Evolutionary conservation across 352 stramenopile genomes (phyloP).

Genomic region (Saprolegnia parasitica): DNA sequence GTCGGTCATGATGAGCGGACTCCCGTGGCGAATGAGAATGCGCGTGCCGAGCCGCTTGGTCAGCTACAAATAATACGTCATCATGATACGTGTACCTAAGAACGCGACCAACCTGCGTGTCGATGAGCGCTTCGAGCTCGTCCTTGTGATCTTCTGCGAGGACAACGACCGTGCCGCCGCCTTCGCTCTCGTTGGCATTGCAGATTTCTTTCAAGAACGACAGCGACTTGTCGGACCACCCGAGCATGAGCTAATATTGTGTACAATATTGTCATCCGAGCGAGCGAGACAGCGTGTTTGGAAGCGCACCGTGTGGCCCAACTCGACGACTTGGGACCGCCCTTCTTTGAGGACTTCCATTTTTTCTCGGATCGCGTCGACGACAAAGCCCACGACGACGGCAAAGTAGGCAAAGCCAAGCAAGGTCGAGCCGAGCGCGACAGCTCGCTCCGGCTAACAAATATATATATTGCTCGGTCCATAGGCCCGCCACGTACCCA

Average conservation of each 20-base stretch:
- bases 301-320: slow-evolving; percentile 63
- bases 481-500: no score
- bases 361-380: slow-evolving; percentile 79
- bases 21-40: slow-evolving; percentile 76
- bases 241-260: slow-evolving; percentile 60
- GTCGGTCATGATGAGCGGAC: slow-evolving; percentile 70
- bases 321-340: slow-evolving; percentile 72
- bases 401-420: slow-evolving; percentile 83
- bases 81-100: neutral
- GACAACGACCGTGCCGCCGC: slow-evolving; percentile 73
- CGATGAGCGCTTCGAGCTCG: slow-evolving; percentile 61
- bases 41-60: slow-evolving; percentile 59
- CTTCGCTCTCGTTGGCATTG: slow-evolving; percentile 81
- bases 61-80: neutral
- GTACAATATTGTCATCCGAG: neutral
- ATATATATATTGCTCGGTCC: neutral
- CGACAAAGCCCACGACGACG: slow-evolving; percentile 86
- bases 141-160: slow-evolving; percentile 73
- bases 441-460: slow-evolving; percentile 7
- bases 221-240: slow-evolving; percentile 85
- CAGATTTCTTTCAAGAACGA: slow-evolving; percentile 83
- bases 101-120: slow-evolving; percentile 36
- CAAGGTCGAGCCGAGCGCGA: slow-evolving; percentile 47
- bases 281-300: neutral
- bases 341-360: slow-evolving; percentile 87